Evolutionary conservation across 2,329 filamentous ascomycete species (phyloP).

Genomic region (Xenoacremonium recifei): DNA sequence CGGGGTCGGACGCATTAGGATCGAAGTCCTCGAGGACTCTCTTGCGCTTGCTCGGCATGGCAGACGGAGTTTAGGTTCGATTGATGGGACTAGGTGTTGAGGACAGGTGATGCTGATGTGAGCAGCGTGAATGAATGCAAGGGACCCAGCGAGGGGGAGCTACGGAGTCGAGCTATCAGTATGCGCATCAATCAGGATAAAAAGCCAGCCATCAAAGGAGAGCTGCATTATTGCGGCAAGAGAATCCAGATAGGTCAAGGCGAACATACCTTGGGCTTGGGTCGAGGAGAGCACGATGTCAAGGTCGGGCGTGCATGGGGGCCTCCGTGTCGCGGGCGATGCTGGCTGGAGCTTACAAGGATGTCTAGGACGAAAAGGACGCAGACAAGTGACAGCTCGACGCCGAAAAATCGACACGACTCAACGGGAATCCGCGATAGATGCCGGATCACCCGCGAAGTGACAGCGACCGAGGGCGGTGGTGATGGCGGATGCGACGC

Average conservation of each 20-base stretch:
- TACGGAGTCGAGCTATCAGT: not conserved
- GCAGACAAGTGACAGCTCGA: conserved; percentile 7
- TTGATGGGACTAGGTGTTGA: conserved; percentile 1
- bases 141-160: not conserved
- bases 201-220: conserved; percentile 3
- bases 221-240: too few relatives aligned
- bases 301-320: conserved; percentile 25
- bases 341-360: conserved; percentile 22
- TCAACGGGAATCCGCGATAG: not conserved
- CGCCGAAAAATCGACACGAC: not conserved
- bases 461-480: conserved; percentile 12
- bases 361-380: conserved; percentile 18
- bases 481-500: conserved; percentile 9
- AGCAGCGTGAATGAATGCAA: not conserved
- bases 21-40: conserved; percentile 59
- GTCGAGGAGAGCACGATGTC: conserved; percentile 22
- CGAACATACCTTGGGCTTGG: conserved; percentile 21
- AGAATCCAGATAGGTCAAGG: too few relatives aligned
- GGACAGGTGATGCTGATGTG: conserved; percentile 6
- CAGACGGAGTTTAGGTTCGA: not conserved
- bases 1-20: conserved; percentile 64
- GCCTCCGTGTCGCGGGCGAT: conserved; percentile 23
- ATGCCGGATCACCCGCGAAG: not conserved
- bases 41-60: conserved; percentile 52
- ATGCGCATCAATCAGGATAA: too few relatives aligned